Evolutionary conservation across 2,329 filamentous ascomycete genomes (phyloP).

Genomic region (Chrysoporthe puriensis): DNA sequence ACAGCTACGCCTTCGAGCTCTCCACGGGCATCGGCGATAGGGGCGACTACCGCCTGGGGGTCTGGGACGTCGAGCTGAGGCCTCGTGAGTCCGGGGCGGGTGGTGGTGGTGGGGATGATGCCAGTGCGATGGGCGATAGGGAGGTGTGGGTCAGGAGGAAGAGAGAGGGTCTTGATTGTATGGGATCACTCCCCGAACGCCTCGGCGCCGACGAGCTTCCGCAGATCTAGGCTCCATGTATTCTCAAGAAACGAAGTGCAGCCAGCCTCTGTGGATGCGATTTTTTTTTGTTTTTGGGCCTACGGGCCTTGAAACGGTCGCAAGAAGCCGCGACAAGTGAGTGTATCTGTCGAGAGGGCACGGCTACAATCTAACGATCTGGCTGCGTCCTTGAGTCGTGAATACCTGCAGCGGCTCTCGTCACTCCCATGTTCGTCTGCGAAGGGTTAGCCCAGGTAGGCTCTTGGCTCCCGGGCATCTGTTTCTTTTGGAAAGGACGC

Average conservation of each 20-base stretch:
- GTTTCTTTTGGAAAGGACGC: not conserved
- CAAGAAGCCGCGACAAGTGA: not conserved
- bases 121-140: not conserved
- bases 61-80: slow-evolving; percentile 26
- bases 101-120: not conserved
- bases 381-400: too few relatives aligned
- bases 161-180: not conserved
- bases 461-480: not conserved
- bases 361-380: not conserved
- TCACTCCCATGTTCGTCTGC: not conserved
- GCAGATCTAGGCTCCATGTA: too few relatives aligned
- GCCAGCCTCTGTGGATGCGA: too few relatives aligned
- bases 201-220: not conserved
- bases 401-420: not conserved
- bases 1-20: slow-evolving; percentile 27
- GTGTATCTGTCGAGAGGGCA: not conserved
- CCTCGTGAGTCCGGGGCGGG: not conserved
- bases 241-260: too few relatives aligned
- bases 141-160: slow-evolving; percentile 22
- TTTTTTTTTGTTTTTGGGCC: too few relatives aligned
- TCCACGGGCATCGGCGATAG: slow-evolving; percentile 22
- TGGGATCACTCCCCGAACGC: not conserved
- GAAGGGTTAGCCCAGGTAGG: not conserved
- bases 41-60: slow-evolving; percentile 20
- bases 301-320: not conserved